These are phyloP conservation scores for Punctularia strigosozonata DNA, from an alignment of 768 basidiomycete species.

Conservation along the genomic window DNA sequence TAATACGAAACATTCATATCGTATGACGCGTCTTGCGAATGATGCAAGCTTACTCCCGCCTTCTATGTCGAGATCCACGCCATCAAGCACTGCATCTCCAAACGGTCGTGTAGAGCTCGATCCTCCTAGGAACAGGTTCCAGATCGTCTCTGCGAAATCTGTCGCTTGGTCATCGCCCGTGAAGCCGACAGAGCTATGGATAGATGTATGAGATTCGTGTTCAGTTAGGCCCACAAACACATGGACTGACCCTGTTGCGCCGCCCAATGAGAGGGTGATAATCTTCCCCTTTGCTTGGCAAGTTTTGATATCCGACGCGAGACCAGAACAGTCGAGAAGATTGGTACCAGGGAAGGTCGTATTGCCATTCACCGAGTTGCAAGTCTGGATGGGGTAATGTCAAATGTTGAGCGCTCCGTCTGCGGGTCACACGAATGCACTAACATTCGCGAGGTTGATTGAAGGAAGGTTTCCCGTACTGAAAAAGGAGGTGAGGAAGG, in stretches of 20 bases:
- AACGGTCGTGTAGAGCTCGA: constrained; percentile 30
- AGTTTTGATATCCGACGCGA: constrained; percentile 29
- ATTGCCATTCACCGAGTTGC: constrained; percentile 27
- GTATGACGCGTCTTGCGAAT: not conserved
- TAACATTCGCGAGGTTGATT: constrained; percentile 59
- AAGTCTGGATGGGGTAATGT: constrained; percentile 21
- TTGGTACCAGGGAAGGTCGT: constrained; percentile 28
- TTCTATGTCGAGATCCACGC: constrained; percentile 29
- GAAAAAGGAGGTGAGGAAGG: constrained; percentile 61
- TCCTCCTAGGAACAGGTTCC: constrained; percentile 38
- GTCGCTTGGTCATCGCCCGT: constrained; percentile 23
- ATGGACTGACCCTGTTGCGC: constrained; percentile 29
- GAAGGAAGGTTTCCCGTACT: constrained; percentile 48
- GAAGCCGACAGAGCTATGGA: constrained; percentile 29
- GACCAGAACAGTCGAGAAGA: constrained; percentile 26
- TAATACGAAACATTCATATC: not conserved
- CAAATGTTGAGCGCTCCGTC: not conserved
- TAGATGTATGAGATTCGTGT: too few species aligned
- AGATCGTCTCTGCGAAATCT: constrained; percentile 25
- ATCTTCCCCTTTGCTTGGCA: constrained; percentile 36
- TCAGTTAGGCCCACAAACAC: too few species aligned
- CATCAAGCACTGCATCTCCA: constrained; percentile 32
- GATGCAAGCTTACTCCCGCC: constrained; percentile 9
- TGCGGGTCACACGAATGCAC: too few species aligned
- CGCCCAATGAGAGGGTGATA: constrained; percentile 34